A percentile compares a stretch with the other conserved stretches of the same genome.
These are phyloP conservation scores for Ophiocordyceps camponoti-floridani DNA, from an alignment of 2,329 filamentous ascomycete species.

Conservation along the genomic window DNA sequence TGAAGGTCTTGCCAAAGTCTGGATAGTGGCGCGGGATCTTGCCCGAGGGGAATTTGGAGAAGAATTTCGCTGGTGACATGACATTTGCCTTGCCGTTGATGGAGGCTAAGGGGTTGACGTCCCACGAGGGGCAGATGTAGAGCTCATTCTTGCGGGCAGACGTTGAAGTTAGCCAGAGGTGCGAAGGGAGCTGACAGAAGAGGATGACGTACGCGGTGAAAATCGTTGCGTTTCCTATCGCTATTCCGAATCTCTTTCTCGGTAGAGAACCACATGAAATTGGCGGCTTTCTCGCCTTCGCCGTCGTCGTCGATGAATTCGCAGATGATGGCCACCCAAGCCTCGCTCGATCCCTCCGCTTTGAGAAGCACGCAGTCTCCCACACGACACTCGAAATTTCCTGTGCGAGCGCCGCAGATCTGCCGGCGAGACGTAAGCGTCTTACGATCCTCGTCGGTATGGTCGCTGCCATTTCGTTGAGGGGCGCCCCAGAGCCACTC, in stretches of 20 bases:
- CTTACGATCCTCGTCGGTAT: constrained; percentile 16
- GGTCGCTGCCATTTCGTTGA: constrained; percentile 6
- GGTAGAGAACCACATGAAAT: constrained; percentile 91
- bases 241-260: constrained; percentile 77
- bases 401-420: constrained; percentile 72
- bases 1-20: constrained; percentile 70
- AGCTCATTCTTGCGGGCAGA: constrained; percentile 51
- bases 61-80: constrained; percentile 54
- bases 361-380: constrained; percentile 80
- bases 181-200: no score
- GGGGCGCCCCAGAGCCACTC: constrained; percentile 51
- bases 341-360: constrained; percentile 68
- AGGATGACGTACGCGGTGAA: constrained; percentile 36
- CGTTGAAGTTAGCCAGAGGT: no score
- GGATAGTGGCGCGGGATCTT: constrained; percentile 54
- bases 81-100: constrained; percentile 82
- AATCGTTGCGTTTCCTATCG: constrained; percentile 67
- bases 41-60: constrained; percentile 52
- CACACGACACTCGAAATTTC: constrained; percentile 58
- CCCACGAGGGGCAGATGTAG: constrained; percentile 76
- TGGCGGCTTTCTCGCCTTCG: constrained; percentile 50
- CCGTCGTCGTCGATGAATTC: constrained; percentile 63
- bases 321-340: constrained; percentile 82
- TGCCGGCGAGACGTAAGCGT: constrained; percentile 16
- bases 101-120: constrained; percentile 69